Evolutionary conservation across 2,329 filamentous ascomycete genomes (phyloP).

Genomic region (Pestalotiopsis sp.): DNA sequence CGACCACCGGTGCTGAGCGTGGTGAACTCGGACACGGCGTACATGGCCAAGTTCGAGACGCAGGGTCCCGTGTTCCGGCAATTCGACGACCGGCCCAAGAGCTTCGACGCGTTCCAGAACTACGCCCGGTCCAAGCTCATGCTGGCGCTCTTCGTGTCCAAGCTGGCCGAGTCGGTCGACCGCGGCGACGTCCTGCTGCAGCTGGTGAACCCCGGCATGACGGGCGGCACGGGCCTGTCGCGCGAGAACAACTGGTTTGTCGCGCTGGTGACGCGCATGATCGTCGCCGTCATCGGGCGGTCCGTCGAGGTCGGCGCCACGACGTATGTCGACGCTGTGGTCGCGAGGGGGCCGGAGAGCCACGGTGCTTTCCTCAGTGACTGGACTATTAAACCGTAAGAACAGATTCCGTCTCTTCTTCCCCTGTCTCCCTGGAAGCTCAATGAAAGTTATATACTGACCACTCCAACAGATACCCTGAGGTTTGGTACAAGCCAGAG

Average conservation of each 20-base stretch:
- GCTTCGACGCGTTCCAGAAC: constrained; percentile 13
- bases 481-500: neutral
- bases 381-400: constrained; percentile 6
- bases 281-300: neutral
- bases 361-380: constrained; percentile 2
- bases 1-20: constrained; percentile 24
- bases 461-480: neutral
- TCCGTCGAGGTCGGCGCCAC: neutral
- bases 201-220: neutral
- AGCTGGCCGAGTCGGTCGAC: constrained; percentile 7
- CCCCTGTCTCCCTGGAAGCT: no score
- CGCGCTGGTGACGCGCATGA: neutral
- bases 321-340: neutral
- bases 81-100: constrained; percentile 13
- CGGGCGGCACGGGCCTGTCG: neutral
- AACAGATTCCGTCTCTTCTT: neutral
- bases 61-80: constrained; percentile 18
- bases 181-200: neutral
- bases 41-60: constrained; percentile 19
- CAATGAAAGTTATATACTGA: neutral
- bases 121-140: constrained; percentile 25
- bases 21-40: constrained; percentile 28
- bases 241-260: neutral
- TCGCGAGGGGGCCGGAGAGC: neutral
- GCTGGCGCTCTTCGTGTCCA: neutral